phyloP scores from a whole-genome alignment of 345 rosid genomes.

The Aquilaria sinensis region DNA sequence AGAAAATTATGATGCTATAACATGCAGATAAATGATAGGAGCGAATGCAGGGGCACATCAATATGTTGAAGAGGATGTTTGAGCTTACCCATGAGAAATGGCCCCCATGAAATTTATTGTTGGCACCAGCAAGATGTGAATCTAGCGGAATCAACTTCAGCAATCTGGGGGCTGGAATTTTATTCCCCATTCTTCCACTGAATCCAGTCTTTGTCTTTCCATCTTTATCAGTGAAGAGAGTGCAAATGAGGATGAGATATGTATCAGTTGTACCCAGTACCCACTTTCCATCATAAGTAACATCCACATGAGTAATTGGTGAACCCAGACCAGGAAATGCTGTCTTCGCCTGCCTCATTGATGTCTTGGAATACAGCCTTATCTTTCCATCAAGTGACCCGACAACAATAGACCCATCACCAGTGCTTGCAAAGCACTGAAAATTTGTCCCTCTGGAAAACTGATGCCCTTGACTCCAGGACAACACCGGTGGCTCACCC shows the following conservation, averaged over 20 bases:
- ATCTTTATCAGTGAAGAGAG: constrained; percentile 86
- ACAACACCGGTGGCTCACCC: constrained; percentile 59
- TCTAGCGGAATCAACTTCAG: constrained; percentile 88
- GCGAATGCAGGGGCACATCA: no score
- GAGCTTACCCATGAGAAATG: constrained; percentile 97
- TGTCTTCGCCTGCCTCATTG: constrained; percentile 92
- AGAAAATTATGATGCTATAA: no score
- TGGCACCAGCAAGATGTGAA: constrained; percentile 78
- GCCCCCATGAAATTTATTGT: constrained; percentile 81
- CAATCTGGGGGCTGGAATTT: constrained; percentile 84
- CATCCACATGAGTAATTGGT: constrained; percentile 83
- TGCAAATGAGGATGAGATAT: constrained; percentile 76
- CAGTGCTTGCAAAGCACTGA: constrained; percentile 90
- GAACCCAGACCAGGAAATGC: constrained; percentile 98
- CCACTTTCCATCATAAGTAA: constrained; percentile 94
- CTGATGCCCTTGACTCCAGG: constrained; percentile 93
- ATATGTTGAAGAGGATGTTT: background rate
- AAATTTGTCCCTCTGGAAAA: constrained; percentile 92
- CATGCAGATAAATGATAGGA: no score
- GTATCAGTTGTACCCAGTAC: constrained; percentile 87
- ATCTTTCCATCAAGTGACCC: constrained; percentile 95
- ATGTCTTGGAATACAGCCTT: constrained; percentile 73
- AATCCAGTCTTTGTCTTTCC: constrained; percentile 90
- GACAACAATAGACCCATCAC: constrained; percentile 88
- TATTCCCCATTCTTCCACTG: constrained; percentile 87